phyloP scores from a whole-genome alignment of 805 yeast genomes.

The Candida boidinii region DNA sequence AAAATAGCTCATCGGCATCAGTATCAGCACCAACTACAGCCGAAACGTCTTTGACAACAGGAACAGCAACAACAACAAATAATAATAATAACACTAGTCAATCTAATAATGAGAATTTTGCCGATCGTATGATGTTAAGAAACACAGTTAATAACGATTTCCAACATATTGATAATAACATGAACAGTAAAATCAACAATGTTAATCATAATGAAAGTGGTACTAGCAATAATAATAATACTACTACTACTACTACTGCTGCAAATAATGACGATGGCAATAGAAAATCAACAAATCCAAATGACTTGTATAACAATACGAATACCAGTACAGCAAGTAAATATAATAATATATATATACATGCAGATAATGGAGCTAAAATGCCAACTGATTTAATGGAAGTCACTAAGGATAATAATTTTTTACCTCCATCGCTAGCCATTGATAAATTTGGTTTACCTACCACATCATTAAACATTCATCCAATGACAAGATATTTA shows the following conservation, averaged over 20 bases:
- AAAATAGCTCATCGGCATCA: conserved; percentile 6
- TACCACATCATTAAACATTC: conserved; percentile 51
- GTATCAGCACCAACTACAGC: conserved; percentile 3
- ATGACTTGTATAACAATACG: no score
- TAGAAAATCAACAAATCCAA: no score
- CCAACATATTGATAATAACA: conserved; percentile 24
- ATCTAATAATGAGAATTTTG: no score
- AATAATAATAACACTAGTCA: conserved; percentile 27
- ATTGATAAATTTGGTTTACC: conserved; percentile 33
- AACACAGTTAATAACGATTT: no score
- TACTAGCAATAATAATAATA: conserved; percentile 1
- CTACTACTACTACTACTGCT: not conserved
- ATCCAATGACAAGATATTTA: conserved; percentile 64
- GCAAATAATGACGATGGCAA: not conserved
- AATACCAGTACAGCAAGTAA: no score
- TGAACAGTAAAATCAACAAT: conserved; percentile 7
- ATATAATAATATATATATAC: conserved; percentile 19
- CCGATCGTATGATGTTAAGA: no score
- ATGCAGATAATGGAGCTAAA: conserved; percentile 25
- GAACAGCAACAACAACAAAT: conserved; percentile 16
- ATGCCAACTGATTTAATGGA: conserved; percentile 52
- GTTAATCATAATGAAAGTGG: not conserved
- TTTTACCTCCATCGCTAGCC: conserved; percentile 35
- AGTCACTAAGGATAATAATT: conserved; percentile 28
- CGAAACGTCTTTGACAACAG: not conserved